Base-by-base conservation (phyloP, 179 eudicot genomes). In the Beta corolliflora region DNA sequence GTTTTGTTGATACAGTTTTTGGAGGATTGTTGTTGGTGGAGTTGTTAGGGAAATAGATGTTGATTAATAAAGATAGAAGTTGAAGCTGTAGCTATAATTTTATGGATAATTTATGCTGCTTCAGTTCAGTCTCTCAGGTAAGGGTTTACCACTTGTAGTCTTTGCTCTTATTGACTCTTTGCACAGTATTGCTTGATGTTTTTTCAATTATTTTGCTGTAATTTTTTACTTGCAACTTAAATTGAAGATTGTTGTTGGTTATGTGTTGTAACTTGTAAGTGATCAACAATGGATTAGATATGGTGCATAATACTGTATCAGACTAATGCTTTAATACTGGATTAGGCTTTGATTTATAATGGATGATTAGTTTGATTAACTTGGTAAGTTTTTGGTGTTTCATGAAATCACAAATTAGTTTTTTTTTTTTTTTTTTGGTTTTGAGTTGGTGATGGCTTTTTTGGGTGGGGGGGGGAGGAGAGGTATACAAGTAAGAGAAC, bases 71-170 rank as follows among this genome's bases (percentile, higher is more conserved):
- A 77, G 77, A 79, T 56, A 76, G 85, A 79, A 81, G 88, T 15
- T 87, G 90, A 87, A 71, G 84, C 44, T 78, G 84, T 81, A 82
- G 78, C 75, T 86, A 76, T 70, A 78, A 63, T 46, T 77, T 70
- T 81, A 91, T 91, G 94, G 94, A 89, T 76, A 88, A 36, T 71
- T 71, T 91, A 54, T 89, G 94, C 84, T 91, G 94, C 84, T 91
- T 91, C 83, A 83, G 80, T 81, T 81, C 88, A 71, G 88, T 83
- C 71, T 83, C 90, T 69, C 83, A 83, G 91, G 93, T 88, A 77
- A 83, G 65, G 55, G 25, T 11, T 76, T 58, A 71, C 41, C 41
- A 36, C 16, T 75, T 46, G 66, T 76, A 64, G 48, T 67, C 5
- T 45, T 70, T 71, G 44, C 7, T 58, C 19, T 14, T 60, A 7